Conservation (phyloP, 805 yeast genomes). For the Candida tammaniensis region DNA sequence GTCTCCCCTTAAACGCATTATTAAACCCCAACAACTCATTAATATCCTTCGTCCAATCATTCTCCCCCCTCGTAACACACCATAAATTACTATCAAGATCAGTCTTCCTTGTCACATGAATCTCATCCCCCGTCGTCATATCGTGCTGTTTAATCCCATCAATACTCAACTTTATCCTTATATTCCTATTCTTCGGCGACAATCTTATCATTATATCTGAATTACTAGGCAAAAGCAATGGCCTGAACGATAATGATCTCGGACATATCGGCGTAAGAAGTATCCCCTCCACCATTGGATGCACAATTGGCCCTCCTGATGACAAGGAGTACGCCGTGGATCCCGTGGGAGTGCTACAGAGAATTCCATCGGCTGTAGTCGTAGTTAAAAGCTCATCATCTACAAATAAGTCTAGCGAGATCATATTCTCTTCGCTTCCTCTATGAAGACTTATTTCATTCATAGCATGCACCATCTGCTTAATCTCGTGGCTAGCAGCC, state of each 20-base stretch:
- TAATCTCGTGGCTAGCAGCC: conserved; percentile 6
- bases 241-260: conserved; percentile 84
- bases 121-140: conserved; percentile 73
- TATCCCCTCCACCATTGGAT: conserved; percentile 81
- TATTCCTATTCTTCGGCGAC: conserved; percentile 41
- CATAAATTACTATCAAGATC: conserved; percentile 59
- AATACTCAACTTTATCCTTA: conserved; percentile 55
- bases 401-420: conserved; percentile 78
- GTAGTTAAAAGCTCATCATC: conserved; percentile 84
- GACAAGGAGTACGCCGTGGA: conserved; percentile 89
- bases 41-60: conserved; percentile 90
- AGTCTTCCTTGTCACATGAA: conserved; percentile 46
- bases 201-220: conserved; percentile 69
- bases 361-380: conserved; percentile 89
- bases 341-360: conserved; percentile 88
- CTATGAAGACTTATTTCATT: conserved; percentile 88
- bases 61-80: conserved; percentile 79
- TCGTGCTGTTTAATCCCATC: conserved; percentile 81
- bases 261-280: conserved; percentile 91
- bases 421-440: conserved; percentile 82
- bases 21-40: conserved; percentile 88
- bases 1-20: conserved; percentile 57
- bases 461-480: conserved; percentile 70
- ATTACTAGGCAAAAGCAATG: conserved; percentile 74
- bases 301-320: conserved; percentile 91